phyloP scores from a whole-genome alignment of 2,329 filamentous ascomycete genomes.

The Dactylonectria macrodidyma region DNA sequence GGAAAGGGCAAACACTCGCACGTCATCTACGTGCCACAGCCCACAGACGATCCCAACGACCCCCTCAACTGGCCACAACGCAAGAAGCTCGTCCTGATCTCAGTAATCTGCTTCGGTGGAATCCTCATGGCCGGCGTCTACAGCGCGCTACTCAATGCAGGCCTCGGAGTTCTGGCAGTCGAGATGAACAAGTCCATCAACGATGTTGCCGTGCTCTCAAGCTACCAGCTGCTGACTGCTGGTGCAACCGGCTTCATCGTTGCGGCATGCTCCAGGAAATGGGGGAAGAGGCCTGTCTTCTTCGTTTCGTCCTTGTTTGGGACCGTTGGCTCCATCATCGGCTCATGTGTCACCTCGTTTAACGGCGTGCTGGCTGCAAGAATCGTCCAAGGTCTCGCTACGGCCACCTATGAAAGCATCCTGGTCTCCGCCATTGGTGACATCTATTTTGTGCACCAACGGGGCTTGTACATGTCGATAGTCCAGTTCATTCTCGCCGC shows the following conservation, averaged over 20 bases:
- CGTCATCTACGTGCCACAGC: not conserved
- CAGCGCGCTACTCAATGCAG: not conserved
- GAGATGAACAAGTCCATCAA: not conserved
- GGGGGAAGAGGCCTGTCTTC: not conserved
- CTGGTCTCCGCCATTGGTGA: not conserved
- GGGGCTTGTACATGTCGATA: not conserved
- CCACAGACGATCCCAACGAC: not conserved
- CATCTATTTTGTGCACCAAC: not conserved
- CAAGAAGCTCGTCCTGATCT: not conserved
- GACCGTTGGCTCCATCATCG: not conserved
- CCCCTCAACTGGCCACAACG: not conserved
- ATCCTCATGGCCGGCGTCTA: not conserved
- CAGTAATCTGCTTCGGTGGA: not conserved
- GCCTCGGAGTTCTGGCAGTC: not conserved
- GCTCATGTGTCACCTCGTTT: not conserved
- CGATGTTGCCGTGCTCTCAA: not conserved
- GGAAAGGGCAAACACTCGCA: not conserved
- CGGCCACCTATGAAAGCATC: not conserved
- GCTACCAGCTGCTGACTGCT: not conserved
- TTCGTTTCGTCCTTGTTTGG: not conserved
- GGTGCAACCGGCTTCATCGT: not conserved
- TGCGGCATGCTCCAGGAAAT: not conserved
- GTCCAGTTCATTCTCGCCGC: not conserved
- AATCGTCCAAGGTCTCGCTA: not conserved
- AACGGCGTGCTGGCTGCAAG: not conserved